Evolutionary conservation across 1,284 basidiomycete species (phyloP), one percentile per base, ranked within the genome.

Genomic region (Ustilago lituana): DNA sequence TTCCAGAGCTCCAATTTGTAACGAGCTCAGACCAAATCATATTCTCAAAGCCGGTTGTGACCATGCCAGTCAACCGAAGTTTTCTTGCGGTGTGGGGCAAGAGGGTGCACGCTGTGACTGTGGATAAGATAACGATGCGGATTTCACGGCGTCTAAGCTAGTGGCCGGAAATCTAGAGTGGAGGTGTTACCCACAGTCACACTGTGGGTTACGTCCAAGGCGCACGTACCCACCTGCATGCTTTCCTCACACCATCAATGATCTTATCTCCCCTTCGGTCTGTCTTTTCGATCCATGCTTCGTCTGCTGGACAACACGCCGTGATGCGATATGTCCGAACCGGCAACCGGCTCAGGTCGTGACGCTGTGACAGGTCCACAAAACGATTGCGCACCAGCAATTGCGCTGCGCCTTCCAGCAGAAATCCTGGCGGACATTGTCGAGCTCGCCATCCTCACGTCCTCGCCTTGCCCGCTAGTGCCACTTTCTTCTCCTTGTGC

Each of bases 1-100:
- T 66, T 81, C 27, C 78, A 81, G 59, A 75, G 68, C 45, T 54
- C 64, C 20, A 60, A 72, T 20, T 53, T 62, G 43, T 74, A 64
- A 39, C 19, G n/a, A n/a, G n/a, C n/a, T n/a, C n/a, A n/a, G n/a
- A n/a, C n/a, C n/a, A n/a, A n/a, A n/a, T n/a, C n/a, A n/a, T n/a
- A n/a, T n/a, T n/a, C n/a, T n/a, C n/a, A n/a, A n/a, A n/a, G n/a
- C n/a, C n/a, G n/a, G n/a, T n/a, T n/a, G n/a, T n/a, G n/a, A n/a
- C n/a, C n/a, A n/a, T n/a, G n/a, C n/a, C n/a, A n/a, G n/a, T n/a
- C n/a, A n/a, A n/a, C n/a, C n/a, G n/a, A n/a, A n/a, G n/a, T n/a
- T n/a, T n/a, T n/a, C n/a, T n/a, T n/a, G n/a, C n/a, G n/a, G n/a
- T n/a, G n/a, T n/a, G n/a, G n/a, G n/a, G n/a, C n/a, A n/a, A n/a